Evolutionary conservation across 345 rosid species (phyloP).

Genomic region (Hibiscus tridactylites): DNA sequence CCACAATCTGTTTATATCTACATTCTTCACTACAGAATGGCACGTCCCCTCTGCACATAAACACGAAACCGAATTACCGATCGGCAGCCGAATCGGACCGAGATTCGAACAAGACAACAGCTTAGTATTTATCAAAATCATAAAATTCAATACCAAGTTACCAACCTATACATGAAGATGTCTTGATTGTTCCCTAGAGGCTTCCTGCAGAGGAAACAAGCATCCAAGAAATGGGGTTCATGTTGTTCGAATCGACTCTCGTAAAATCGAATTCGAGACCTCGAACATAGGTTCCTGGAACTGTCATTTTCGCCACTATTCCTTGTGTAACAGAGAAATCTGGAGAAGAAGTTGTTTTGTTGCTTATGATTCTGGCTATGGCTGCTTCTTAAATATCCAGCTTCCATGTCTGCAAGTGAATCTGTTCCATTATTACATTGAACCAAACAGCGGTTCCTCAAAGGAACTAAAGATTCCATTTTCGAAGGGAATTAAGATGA

Average conservation of each 20-base stretch:
- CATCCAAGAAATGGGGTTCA: background rate
- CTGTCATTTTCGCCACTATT: background rate
- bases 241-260: constrained; percentile 39
- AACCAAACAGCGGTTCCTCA: background rate
- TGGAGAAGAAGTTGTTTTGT: constrained; percentile 12
- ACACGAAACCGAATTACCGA: background rate
- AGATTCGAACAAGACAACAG: too few species aligned
- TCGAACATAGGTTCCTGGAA: too few species aligned
- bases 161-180: constrained; percentile 69
- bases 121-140: too few species aligned
- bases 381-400: background rate
- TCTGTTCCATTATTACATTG: background rate
- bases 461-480: background rate
- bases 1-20: constrained; percentile 66
- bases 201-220: constrained; percentile 14
- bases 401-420: background rate
- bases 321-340: constrained; percentile 23
- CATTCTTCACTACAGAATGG: constrained; percentile 87
- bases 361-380: background rate
- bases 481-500: too few species aligned
- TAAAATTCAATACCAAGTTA: background rate
- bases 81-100: too few species aligned
- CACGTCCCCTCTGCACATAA: constrained; percentile 64
- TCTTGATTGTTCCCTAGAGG: constrained; percentile 37
- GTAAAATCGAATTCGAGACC: constrained; percentile 14